A percentile compares a stretch with the other conserved stretches of the same genome.
Evolutionary conservation across 2,329 filamentous ascomycete genomes (phyloP).

Genomic region (Xylariales sp.): DNA sequence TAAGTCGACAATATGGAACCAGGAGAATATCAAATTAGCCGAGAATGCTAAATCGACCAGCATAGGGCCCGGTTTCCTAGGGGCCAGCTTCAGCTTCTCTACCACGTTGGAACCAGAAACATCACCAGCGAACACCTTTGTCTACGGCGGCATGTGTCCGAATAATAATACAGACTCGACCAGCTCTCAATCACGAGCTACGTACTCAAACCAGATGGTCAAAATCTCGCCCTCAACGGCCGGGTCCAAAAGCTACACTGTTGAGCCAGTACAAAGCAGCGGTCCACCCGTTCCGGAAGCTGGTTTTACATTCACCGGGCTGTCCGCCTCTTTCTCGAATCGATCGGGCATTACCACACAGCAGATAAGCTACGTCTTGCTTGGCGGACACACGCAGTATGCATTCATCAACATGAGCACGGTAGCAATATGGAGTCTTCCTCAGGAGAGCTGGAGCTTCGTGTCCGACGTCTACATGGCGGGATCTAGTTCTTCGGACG

Average conservation of each 20-base stretch:
- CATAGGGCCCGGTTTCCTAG: conserved; percentile 63
- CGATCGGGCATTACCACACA: conserved; percentile 73
- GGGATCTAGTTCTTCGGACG: conserved; percentile 56
- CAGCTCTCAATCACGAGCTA: conserved; percentile 74
- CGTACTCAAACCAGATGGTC: conserved; percentile 85
- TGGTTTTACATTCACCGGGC: conserved; percentile 83
- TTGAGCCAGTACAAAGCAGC: conserved; percentile 56
- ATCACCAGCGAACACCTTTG: conserved; percentile 70
- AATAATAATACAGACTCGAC: conserved; percentile 55
- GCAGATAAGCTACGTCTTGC: conserved; percentile 80
- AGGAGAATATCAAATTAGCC: conserved; percentile 47
- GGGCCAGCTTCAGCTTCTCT: conserved; percentile 74
- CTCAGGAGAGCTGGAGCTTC: conserved; percentile 88
- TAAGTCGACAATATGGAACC: conserved; percentile 56
- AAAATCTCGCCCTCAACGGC: conserved; percentile 64
- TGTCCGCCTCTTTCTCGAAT: conserved; percentile 77
- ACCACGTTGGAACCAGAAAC: conserved; percentile 64
- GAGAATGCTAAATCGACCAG: conserved; percentile 42
- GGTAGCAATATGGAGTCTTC: conserved; percentile 86
- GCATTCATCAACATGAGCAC: conserved; percentile 97
- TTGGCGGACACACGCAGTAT: conserved; percentile 84
- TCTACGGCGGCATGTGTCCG: conserved; percentile 93
- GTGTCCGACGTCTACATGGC: conserved; percentile 66
- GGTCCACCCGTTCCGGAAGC: conserved; percentile 83
- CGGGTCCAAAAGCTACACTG: conserved; percentile 50